These are phyloP conservation scores for Colletotrichum plurivorum DNA, from an alignment of 2,329 filamentous ascomycete genomes.

Conservation along the genomic window DNA sequence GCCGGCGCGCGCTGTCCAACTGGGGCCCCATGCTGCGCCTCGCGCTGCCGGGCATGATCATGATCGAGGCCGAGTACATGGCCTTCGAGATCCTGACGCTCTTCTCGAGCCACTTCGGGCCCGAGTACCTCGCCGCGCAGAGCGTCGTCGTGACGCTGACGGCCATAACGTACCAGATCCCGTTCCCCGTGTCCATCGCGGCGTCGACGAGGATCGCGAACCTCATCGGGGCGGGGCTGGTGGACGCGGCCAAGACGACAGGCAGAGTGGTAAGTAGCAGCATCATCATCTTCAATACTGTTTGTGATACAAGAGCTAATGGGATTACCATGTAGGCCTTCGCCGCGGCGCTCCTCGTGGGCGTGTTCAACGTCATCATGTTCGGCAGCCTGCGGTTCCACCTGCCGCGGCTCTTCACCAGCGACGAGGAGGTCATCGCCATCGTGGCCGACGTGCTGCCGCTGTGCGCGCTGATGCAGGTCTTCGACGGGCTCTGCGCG, in stretches of 20 bases:
- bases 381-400: constrained; percentile 78
- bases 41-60: constrained; percentile 89
- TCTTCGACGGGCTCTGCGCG: constrained; percentile 86
- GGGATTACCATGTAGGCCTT: constrained; percentile 66
- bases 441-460: constrained; percentile 81
- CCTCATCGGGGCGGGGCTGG: constrained; percentile 87
- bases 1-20: constrained; percentile 77
- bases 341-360: constrained; percentile 76
- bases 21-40: constrained; percentile 90
- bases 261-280: constrained; percentile 76
- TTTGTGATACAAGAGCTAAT: no score
- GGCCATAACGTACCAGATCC: constrained; percentile 88
- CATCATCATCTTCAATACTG: no score
- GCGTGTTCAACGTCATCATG: constrained; percentile 82
- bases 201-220: constrained; percentile 92
- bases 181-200: constrained; percentile 92
- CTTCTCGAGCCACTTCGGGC: constrained; percentile 83
- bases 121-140: constrained; percentile 87
- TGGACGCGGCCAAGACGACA: constrained; percentile 83
- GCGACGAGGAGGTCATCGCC: constrained; percentile 77
- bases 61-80: constrained; percentile 94
- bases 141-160: constrained; percentile 85
- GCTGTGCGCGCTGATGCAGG: constrained; percentile 88
- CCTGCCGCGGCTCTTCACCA: constrained; percentile 85
- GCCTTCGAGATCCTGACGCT: constrained; percentile 94